Conservation (phyloP, 208 protist species). For the Acanthamoeba culbertsoni region DNA sequence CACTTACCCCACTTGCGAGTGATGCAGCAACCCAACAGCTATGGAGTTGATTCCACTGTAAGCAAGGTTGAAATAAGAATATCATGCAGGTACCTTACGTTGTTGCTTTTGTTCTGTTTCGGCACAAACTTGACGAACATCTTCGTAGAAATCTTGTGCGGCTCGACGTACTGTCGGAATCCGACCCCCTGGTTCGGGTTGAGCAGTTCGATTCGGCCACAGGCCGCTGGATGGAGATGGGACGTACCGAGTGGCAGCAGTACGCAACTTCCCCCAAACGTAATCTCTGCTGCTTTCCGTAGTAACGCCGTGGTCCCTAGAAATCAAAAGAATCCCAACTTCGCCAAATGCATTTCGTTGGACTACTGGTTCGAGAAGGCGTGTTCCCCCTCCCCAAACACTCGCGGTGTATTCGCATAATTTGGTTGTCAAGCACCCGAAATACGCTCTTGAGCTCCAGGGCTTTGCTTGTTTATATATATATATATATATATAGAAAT, state of each 20-base stretch:
- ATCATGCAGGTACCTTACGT: not conserved
- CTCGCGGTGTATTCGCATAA: too few relatives aligned
- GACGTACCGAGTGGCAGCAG: not conserved
- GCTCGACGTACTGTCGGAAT: not conserved
- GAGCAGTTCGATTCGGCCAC: not conserved
- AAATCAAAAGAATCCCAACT: conserved; percentile 17
- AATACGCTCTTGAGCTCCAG: too few relatives aligned
- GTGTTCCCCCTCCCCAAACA: not conserved
- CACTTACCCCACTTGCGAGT: too few relatives aligned
- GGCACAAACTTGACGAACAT: not conserved
- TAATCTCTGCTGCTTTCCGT: not conserved
- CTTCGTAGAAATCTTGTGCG: not conserved
- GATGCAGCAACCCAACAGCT: not conserved
- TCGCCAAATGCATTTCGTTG: not conserved
- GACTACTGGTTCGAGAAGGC: conserved; percentile 56
- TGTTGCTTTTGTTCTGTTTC: not conserved
- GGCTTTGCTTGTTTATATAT: too few relatives aligned
- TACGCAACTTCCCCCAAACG: not conserved
- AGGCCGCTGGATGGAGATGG: not conserved
- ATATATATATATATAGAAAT: too few relatives aligned
- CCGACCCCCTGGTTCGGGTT: conserved; percentile 11
- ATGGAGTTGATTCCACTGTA: not conserved
- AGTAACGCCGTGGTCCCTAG: not conserved
- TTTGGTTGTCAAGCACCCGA: too few relatives aligned
- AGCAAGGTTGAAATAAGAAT: conserved; percentile 15